Conservation (phyloP, 2,329 filamentous ascomycete genomes). For the Talaromyces sp. region DNA sequence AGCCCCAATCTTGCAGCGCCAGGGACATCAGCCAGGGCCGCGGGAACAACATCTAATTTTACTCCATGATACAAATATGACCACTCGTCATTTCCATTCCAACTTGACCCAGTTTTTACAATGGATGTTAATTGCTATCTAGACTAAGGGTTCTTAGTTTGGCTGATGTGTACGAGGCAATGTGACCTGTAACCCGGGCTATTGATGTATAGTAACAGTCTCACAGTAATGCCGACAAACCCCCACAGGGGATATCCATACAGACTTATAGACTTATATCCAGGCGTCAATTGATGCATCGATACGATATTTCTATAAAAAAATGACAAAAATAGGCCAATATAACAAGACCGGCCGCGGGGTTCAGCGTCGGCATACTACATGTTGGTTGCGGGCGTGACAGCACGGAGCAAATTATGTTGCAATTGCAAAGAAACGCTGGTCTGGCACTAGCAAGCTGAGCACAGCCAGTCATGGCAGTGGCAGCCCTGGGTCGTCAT, state of each 20-base stretch:
- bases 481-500: neutral
- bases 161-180: neutral
- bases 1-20: neutral
- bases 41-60: neutral
- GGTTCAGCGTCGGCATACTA: neutral
- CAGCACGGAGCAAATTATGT: neutral
- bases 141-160: neutral
- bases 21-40: neutral
- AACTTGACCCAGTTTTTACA: neutral
- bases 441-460: neutral
- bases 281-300: neutral
- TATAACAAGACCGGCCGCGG: neutral
- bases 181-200: neutral
- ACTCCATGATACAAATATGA: neutral
- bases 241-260: neutral
- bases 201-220: neutral
- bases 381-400: neutral
- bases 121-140: neutral
- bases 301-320: neutral
- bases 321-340: neutral
- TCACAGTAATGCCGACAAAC: neutral
- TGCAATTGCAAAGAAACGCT: neutral
- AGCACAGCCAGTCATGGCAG: neutral
- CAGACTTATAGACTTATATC: neutral
- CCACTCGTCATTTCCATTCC: neutral